phyloP scores from a whole-genome alignment of 805 yeast species.

The Yarrowia porcina region DNA sequence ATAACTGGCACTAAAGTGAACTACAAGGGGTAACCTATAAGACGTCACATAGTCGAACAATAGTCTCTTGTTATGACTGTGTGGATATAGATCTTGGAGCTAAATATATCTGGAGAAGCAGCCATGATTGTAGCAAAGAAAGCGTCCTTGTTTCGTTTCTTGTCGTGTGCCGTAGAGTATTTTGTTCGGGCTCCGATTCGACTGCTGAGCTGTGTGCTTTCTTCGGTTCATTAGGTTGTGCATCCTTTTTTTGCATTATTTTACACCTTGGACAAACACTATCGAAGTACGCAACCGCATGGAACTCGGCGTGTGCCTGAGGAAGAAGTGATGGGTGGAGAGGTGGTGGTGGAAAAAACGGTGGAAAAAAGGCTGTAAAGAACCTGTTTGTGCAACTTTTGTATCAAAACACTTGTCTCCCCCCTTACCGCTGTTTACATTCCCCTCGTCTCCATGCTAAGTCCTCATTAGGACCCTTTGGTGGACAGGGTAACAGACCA shows the following conservation, averaged over 20 bases:
- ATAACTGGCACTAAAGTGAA: background rate
- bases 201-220: background rate
- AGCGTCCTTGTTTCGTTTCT: background rate
- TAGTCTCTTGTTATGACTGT: too few species aligned
- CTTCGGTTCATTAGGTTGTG: background rate
- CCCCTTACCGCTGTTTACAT: background rate
- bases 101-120: background rate
- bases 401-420: too few species aligned
- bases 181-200: background rate
- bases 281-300: constrained; percentile 7
- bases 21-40: background rate
- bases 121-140: background rate
- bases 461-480: constrained; percentile 14
- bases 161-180: background rate
- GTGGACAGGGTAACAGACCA: background rate
- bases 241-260: background rate
- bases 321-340: background rate
- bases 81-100: too few species aligned
- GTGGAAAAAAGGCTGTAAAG: too few species aligned
- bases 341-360: background rate
- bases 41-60: background rate
- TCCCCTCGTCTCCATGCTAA: too few species aligned
- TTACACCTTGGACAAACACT: background rate
- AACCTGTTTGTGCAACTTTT: too few species aligned
- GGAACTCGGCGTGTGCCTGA: background rate